Base-by-base conservation (phyloP, 306 rosid species). In the Benincasa hispida region DNA sequence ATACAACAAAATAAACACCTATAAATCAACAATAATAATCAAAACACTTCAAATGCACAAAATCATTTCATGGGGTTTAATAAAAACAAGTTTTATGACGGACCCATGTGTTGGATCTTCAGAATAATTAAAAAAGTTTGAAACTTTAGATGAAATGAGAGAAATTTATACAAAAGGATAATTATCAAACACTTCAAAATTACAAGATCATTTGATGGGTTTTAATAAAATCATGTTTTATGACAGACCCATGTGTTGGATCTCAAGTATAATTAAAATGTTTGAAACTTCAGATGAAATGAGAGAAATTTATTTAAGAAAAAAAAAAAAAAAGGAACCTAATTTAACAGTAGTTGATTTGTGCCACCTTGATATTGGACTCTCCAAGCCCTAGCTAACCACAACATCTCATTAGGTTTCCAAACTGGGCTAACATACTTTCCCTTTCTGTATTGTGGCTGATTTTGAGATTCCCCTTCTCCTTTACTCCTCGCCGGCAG, bases 401-500 rank as follows among this genome's bases (percentile, higher is more conserved):
- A 94, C 25, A 94, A 47, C 99, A 92, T 94, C 86, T 94, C 99
- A 66, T 85, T 86, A 1, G 99, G 98, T 76, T 94, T 94, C 99
- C 99, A 94, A 73, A 92, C 99, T 1, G 99, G 99, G 82, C 98
- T 94, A 28, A 94, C 97, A 68, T 89, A 92, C 54, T 94, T 94
- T 3, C 98, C 99, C 79, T 91, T 94, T 79, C 99, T 83, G 45
- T 85, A 84, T 34, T 90, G 99, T 7, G 83, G 93, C 78, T 81
- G 91, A 74, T 78, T 19, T 83, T 88, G 63, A 45, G 85, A 6
- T 83, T 89, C 75, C 88, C 96, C 55, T 84, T 84, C 88, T 10
- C 89, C 81, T 53, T 82, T 79, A 9, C 76, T 87, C 11, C 87
- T 82, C 19, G 82, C 58, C 12, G 90, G 89, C 51, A 84, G 25